Conservation (phyloP, 768 basidiomycete genomes). For the Albatrellus ellisii region DNA sequence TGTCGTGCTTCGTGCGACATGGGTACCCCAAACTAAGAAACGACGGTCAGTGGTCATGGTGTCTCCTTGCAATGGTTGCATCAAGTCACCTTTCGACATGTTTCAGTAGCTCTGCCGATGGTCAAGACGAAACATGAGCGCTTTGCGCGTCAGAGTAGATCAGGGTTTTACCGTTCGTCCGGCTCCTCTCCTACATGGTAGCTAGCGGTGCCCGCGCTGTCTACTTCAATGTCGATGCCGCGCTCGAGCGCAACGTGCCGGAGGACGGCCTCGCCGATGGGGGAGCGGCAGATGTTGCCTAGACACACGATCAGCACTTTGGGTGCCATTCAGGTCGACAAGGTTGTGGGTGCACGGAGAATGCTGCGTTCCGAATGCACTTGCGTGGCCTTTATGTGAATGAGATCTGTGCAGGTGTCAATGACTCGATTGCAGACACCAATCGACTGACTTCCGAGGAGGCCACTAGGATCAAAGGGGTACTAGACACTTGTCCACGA, state of each 20-base stretch:
- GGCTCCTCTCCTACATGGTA: constrained; percentile 81
- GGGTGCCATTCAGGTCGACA: constrained; percentile 12
- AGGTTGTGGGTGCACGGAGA: neutral
- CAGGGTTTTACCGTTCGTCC: constrained; percentile 49
- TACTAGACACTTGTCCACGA: too few species aligned
- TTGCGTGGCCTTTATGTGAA: neutral
- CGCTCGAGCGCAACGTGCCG: constrained; percentile 52
- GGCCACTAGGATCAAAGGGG: too few species aligned
- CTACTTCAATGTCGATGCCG: constrained; percentile 54
- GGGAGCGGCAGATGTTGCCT: constrained; percentile 82
- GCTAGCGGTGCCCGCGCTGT: constrained; percentile 75
- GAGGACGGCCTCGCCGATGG: constrained; percentile 87
- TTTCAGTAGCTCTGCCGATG: constrained; percentile 48
- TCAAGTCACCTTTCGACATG: constrained; percentile 50
- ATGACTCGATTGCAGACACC: too few species aligned
- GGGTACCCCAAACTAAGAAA: constrained; percentile 49
- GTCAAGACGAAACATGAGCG: neutral
- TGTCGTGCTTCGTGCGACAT: constrained; percentile 62
- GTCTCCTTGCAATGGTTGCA: neutral
- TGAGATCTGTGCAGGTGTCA: too few species aligned
- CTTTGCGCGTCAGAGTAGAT: neutral
- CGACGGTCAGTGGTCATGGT: neutral
- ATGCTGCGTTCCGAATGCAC: too few species aligned
- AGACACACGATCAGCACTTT: constrained; percentile 67
- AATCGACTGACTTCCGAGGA: too few species aligned